Evolutionary conservation across 2,329 filamentous ascomycete genomes (phyloP).

Genomic region (Beauveria scarabaeidicola): DNA sequence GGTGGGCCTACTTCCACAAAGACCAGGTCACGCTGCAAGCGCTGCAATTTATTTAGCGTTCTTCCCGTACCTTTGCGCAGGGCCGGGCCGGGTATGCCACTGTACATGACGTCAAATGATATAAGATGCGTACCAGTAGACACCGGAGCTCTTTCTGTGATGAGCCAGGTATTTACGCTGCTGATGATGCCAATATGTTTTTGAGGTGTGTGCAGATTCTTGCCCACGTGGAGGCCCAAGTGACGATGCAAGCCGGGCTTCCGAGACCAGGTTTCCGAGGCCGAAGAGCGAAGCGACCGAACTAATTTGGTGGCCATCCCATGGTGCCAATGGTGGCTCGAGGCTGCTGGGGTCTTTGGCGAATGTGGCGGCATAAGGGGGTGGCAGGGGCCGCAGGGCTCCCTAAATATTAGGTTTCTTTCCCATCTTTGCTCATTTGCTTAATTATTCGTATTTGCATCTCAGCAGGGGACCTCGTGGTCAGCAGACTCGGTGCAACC

Average conservation of each 20-base stretch:
- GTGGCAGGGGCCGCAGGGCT: background rate
- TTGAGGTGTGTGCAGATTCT: background rate
- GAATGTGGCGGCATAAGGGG: conserved; percentile 6
- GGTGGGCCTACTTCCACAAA: background rate
- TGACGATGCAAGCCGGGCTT: background rate
- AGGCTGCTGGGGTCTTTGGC: background rate
- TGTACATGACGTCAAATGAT: background rate
- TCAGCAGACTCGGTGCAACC: background rate
- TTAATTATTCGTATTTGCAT: too few relatives aligned
- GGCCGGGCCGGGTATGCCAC: background rate
- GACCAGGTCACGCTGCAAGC: background rate
- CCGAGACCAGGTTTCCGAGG: too few relatives aligned
- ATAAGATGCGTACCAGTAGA: background rate
- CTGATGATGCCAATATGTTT: background rate
- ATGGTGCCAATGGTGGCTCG: background rate
- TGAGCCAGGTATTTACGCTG: background rate
- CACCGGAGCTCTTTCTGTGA: background rate
- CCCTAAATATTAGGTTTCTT: too few relatives aligned
- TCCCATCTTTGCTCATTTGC: background rate
- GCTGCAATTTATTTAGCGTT: background rate
- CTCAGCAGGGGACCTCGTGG: background rate
- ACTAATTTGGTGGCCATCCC: background rate
- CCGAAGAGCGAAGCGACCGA: background rate
- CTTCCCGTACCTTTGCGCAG: background rate
- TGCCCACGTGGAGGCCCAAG: background rate